Evolutionary conservation across 306 rosid genomes (phyloP), one percentile per base, ranked within the genome.

Genomic region (Glycine latifolia): DNA sequence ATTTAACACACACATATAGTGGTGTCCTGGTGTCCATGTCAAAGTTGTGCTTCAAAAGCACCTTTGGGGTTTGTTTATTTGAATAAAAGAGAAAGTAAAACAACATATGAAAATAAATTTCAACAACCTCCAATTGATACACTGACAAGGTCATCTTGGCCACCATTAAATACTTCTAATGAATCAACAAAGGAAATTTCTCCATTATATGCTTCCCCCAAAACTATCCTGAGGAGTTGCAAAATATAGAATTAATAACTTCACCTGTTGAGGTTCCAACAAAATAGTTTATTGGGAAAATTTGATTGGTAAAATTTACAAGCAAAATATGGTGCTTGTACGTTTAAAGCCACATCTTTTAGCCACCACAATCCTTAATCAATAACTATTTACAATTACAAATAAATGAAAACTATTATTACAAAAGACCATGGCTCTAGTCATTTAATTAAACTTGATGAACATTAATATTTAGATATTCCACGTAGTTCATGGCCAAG

Each of bases 101-200:
- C 49, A 83, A 75, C 44, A 79, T 50, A 80, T 17, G 49, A 82
- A 56, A 54, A 84, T 37, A 72, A 63, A 80, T 71, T 49, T 70
- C 70, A 79, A 87, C 88, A 88, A 94, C 99, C 99, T 95, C 99
- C 99, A 54, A 95, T 86, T 31, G 99, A 92, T 82, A 91, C 91
- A 39, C 99, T 93, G 61, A 95, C 87, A 81, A 98, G 99, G 88
- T 95, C 99, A 67, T 95, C 99, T 52, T 75, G 88, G 73, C 97
- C 98, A 67, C 94, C 98, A 35, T 94, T 97, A 87, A 95, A 95
- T 78, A 58, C 79, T 93, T 91, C 98, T 81, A 95, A 83, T 15
- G 94, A 90, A 59, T 95, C 98, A 66, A 98, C 96, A 83, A 93
- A 93, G 78, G 86, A 79, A 56, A 84, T 73, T 78, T 93, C 98